These are phyloP conservation scores for Penicillium robsamsonii DNA, from an alignment of 495 filamentous ascomycete genomes.

Conservation along the genomic window DNA sequence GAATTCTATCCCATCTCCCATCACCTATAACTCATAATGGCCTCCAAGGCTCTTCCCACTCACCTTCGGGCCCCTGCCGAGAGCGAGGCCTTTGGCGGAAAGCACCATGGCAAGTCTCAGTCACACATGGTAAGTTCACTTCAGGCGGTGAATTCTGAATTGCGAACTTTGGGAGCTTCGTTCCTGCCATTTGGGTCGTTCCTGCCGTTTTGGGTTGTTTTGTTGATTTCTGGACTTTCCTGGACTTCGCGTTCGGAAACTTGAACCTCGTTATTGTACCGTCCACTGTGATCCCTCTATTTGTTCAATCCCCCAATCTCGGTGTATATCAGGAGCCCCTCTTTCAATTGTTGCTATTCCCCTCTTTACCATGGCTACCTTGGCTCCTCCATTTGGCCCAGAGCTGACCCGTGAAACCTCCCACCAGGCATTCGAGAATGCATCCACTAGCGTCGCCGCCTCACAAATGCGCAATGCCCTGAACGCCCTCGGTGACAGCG, in stretches of 20 bases:
- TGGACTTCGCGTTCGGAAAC: not conserved
- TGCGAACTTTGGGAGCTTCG: not conserved
- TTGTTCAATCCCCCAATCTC: not conserved
- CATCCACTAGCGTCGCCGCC: slow-evolving; percentile 94
- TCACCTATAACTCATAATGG: slow-evolving; percentile 54
- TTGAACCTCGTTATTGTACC: not conserved
- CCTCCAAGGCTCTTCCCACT: slow-evolving; percentile 67
- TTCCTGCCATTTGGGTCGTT: not conserved
- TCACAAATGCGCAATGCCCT: slow-evolving; percentile 98
- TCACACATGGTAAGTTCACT: slow-evolving; percentile 84
- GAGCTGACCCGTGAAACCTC: slow-evolving; percentile 19
- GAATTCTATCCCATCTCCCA: not conserved
- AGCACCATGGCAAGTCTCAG: slow-evolving; percentile 92
- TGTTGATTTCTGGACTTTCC: not conserved
- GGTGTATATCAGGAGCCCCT: not conserved
- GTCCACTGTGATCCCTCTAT: not conserved
- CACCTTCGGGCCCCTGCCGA: slow-evolving; percentile 68
- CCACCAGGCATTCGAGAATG: slow-evolving; percentile 94
- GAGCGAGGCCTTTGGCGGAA: slow-evolving; percentile 55
- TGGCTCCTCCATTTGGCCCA: not conserved
- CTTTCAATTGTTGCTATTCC: not conserved
- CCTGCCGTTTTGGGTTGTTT: not conserved
- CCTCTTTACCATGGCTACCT: slow-evolving; percentile 8
- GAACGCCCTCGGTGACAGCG: slow-evolving; percentile 86
- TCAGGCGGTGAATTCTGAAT: not conserved